These are phyloP conservation scores for Fusarium sp. DNA, from an alignment of 2,329 filamentous ascomycete genomes.

Conservation along the genomic window DNA sequence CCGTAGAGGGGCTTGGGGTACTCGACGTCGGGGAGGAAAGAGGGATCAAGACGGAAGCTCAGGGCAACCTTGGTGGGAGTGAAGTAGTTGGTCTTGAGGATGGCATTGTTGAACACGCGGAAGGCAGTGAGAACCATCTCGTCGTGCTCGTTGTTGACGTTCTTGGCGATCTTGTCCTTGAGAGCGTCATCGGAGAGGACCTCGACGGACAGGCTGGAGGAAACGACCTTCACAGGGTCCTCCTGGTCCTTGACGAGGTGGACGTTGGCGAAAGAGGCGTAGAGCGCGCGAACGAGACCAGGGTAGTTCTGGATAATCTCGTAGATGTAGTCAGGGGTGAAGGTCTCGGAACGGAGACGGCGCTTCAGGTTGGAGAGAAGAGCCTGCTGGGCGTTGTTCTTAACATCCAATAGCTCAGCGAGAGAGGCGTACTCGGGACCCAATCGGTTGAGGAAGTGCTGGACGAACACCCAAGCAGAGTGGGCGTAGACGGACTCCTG, in stretches of 20 bases:
- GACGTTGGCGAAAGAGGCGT: constrained; percentile 89
- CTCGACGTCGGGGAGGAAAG: constrained; percentile 89
- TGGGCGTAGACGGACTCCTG: constrained; percentile 98
- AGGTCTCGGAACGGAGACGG: constrained; percentile 93
- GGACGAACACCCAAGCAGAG: constrained; percentile 96
- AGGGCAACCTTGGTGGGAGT: constrained; percentile 98
- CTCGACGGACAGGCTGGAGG: constrained; percentile 70
- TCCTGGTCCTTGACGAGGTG: constrained; percentile 74
- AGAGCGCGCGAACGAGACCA: constrained; percentile 85
- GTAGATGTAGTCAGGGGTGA: constrained; percentile 97
- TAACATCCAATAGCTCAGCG: constrained; percentile 80
- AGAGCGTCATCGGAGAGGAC: constrained; percentile 82
- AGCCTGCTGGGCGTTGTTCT: constrained; percentile 87
- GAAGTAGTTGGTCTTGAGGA: constrained; percentile 97
- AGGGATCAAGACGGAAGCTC: constrained; percentile 92
- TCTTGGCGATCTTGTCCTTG: constrained; percentile 81
- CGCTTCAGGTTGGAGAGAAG: constrained; percentile 95
- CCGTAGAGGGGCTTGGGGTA: constrained; percentile 95
- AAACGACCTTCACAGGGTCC: constrained; percentile 64
- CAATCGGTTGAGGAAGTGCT: constrained; percentile 97
- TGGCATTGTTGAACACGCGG: constrained; percentile 91
- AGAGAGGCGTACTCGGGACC: constrained; percentile 93
- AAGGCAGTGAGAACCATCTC: constrained; percentile 98
- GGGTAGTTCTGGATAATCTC: constrained; percentile 97
- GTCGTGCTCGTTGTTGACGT: constrained; percentile 93